Percentiles rank a stretch among this genome's conserved stretches.
These are phyloP conservation scores for Eucalyptus regnans DNA, from an alignment of 345 rosid genomes.

Conservation along the genomic window DNA sequence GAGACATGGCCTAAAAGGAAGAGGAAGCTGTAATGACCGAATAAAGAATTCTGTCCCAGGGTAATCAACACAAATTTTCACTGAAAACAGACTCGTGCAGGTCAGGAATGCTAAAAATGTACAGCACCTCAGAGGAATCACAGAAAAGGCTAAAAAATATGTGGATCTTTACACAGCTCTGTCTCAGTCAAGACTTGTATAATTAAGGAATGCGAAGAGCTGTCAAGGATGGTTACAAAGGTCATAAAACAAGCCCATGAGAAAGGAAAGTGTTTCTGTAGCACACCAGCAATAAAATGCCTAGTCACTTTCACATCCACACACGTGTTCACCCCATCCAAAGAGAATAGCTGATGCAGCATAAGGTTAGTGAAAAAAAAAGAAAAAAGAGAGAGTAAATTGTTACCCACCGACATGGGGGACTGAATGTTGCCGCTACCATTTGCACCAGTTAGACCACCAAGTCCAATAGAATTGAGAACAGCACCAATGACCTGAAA, in stretches of 20 bases:
- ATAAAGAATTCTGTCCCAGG: neutral
- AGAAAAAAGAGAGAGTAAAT: neutral
- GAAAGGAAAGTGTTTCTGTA: neutral
- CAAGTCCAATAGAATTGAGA: slow-evolving; percentile 71
- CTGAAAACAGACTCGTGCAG: neutral
- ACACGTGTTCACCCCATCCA: neutral
- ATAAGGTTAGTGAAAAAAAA: neutral
- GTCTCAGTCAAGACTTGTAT: neutral
- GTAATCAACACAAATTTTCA: neutral
- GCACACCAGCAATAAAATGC: neutral
- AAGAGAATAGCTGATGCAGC: neutral
- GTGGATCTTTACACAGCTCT: neutral
- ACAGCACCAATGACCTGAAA: slow-evolving; percentile 81
- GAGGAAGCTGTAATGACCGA: neutral
- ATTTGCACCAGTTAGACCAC: slow-evolving; percentile 30
- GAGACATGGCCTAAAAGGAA: neutral
- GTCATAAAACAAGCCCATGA: neutral
- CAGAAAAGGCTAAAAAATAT: neutral
- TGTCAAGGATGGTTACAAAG: neutral
- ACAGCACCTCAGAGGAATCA: neutral
- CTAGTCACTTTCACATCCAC: neutral
- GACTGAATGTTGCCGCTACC: slow-evolving; percentile 33
- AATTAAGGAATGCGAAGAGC: neutral
- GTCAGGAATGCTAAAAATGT: neutral
- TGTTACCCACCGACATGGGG: slow-evolving; percentile 34